Conservation (phyloP, 2,329 filamentous ascomycete genomes). For the Endocalyx cinctus region DNA sequence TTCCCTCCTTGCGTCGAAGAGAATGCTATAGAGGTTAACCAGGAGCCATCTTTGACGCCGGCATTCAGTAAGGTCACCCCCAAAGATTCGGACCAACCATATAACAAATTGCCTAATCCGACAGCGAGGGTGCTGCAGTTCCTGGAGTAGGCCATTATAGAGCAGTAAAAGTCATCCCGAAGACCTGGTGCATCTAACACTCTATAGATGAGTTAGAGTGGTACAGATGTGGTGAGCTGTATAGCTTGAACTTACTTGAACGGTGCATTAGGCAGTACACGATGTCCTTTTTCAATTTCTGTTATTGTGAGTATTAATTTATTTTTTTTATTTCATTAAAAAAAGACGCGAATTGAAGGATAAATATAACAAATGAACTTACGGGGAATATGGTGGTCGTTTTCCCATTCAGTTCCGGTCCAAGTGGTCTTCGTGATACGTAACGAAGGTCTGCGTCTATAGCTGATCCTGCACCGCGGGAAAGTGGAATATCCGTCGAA, state of each 20-base stretch:
- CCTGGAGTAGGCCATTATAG: slow-evolving; percentile 77
- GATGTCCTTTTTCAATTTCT: slow-evolving; percentile 23
- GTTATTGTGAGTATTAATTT: too few relatives aligned
- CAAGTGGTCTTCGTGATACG: slow-evolving; percentile 32
- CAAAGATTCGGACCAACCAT: slow-evolving; percentile 78
- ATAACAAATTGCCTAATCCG: slow-evolving; percentile 73
- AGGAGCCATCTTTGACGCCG: slow-evolving; percentile 42
- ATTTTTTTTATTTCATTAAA: too few relatives aligned
- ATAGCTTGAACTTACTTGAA: slow-evolving; percentile 74
- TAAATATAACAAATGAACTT: neutral
- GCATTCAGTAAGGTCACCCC: slow-evolving; percentile 57
- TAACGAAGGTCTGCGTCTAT: slow-evolving; percentile 13
- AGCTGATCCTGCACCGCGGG: slow-evolving; percentile 22
- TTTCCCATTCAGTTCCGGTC: slow-evolving; percentile 38
- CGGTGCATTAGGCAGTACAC: slow-evolving; percentile 63
- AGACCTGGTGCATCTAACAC: slow-evolving; percentile 84
- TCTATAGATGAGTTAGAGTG: slow-evolving; percentile 42
- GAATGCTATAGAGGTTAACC: slow-evolving; percentile 84
- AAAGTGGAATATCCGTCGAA: slow-evolving; percentile 35
- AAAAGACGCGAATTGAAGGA: too few relatives aligned
- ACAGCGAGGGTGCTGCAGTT: slow-evolving; percentile 75
- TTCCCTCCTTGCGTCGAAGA: slow-evolving; percentile 73
- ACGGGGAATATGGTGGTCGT: slow-evolving; percentile 19
- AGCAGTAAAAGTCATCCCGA: slow-evolving; percentile 96
- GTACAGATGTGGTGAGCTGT: too few relatives aligned